A percentile compares a stretch with the other conserved stretches of the same genome.
These are phyloP conservation scores for Lactuca saligna DNA, from an alignment of 129 eudicot species.

Conservation along the genomic window DNA sequence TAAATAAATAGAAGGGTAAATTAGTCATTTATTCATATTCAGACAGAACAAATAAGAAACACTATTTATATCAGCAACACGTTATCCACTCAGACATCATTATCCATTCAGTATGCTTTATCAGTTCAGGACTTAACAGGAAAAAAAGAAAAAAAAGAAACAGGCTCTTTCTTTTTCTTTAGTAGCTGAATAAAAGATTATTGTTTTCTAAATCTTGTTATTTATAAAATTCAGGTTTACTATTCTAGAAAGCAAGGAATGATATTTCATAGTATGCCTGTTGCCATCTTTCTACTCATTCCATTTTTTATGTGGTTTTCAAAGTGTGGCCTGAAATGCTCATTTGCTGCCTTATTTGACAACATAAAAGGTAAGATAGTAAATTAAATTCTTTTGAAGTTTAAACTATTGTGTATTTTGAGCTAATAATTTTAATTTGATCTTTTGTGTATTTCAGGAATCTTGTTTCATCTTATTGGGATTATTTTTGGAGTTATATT, in stretches of 20 bases:
- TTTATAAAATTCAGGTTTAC: constrained; percentile 52
- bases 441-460: constrained; percentile 53
- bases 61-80: too few species aligned
- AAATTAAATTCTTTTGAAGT: constrained; percentile 11
- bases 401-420: constrained; percentile 9
- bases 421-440: constrained; percentile 6
- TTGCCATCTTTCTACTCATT: constrained; percentile 57
- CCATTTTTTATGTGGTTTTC: constrained; percentile 62
- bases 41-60: too few species aligned
- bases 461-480: constrained; percentile 59
- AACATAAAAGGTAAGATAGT: constrained; percentile 57
- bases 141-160: too few species aligned
- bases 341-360: constrained; percentile 56
- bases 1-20: background rate
- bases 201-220: constrained; percentile 12
- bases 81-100: too few species aligned
- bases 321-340: constrained; percentile 44
- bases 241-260: constrained; percentile 71
- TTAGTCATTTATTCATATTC: background rate
- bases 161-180: background rate
- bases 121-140: too few species aligned
- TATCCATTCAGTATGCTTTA: too few species aligned
- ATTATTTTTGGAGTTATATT: constrained; percentile 57
- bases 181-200: background rate
- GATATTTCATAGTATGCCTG: constrained; percentile 71